These are phyloP conservation scores for Amanita exitialis DNA, from an alignment of 768 basidiomycete species.

Conservation along the genomic window DNA sequence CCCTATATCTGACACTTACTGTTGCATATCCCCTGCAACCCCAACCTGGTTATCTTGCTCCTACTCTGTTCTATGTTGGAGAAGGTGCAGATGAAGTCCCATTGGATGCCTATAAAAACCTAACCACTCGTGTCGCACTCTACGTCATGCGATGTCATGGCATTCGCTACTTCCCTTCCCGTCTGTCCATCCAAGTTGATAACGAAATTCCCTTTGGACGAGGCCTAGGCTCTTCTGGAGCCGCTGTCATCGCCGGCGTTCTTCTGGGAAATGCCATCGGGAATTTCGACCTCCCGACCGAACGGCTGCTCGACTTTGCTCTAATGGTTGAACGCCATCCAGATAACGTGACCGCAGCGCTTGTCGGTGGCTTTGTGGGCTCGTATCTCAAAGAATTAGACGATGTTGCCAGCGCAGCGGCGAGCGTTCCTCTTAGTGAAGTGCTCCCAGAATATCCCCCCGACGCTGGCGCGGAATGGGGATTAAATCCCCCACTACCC, in stretches of 20 bases:
- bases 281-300: slow-evolving; percentile 51
- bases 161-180: slow-evolving; percentile 65
- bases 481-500: slow-evolving; percentile 76
- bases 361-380: slow-evolving; percentile 95
- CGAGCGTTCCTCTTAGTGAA: slow-evolving; percentile 89
- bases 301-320: slow-evolving; percentile 86
- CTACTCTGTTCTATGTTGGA: slow-evolving; percentile 70
- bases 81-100: slow-evolving; percentile 90
- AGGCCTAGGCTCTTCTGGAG: slow-evolving; percentile 94
- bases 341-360: slow-evolving; percentile 96
- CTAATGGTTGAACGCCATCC: slow-evolving; percentile 99
- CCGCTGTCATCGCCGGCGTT: slow-evolving; percentile 97
- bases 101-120: slow-evolving; percentile 91
- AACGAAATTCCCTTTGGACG: slow-evolving; percentile 98
- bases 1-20: slow-evolving; percentile 69
- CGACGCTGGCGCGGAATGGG: slow-evolving; percentile 91
- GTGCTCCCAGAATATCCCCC: slow-evolving; percentile 93
- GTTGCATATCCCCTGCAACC: slow-evolving; percentile 31
- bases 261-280: slow-evolving; percentile 83
- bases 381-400: slow-evolving; percentile 91
- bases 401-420: slow-evolving; percentile 67
- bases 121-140: slow-evolving; percentile 93
- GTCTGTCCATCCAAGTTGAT: slow-evolving; percentile 64
- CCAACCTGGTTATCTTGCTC: slow-evolving; percentile 28
- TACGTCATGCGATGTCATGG: slow-evolving; percentile 91